A percentile compares a stretch with the other conserved stretches of the same genome.
Evolutionary conservation across 2,329 filamentous ascomycete genomes (phyloP).

Genomic region (Colletotrichum echinochloae): DNA sequence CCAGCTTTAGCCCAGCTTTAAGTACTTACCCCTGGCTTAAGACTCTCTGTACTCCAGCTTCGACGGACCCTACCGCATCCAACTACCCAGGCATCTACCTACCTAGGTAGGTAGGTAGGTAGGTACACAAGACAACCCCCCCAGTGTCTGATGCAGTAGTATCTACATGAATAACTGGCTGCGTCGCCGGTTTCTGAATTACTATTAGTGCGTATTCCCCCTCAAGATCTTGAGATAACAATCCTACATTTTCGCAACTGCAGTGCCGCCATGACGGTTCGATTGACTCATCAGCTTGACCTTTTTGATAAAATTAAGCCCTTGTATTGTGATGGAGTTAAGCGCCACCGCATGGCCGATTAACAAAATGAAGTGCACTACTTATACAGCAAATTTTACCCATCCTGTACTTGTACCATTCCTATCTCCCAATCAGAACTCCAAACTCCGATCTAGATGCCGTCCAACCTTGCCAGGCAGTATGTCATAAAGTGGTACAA

Average conservation of each 20-base stretch:
- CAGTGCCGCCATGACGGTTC: neutral
- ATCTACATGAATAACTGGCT: neutral
- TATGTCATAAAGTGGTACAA: slow-evolving; percentile 14
- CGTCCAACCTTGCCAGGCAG: neutral
- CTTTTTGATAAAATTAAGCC: neutral
- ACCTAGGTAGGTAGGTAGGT: too few relatives aligned
- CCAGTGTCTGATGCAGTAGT: neutral
- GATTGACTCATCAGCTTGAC: neutral
- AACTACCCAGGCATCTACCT: too few relatives aligned
- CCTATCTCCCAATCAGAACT: slow-evolving; percentile 12
- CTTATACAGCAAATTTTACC: neutral
- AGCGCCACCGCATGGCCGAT: neutral
- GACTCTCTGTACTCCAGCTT: neutral
- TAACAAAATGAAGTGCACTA: slow-evolving; percentile 1
- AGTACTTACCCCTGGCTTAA: slow-evolving; percentile 1
- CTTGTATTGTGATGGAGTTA: neutral
- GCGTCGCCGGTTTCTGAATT: neutral
- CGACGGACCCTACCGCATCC: neutral
- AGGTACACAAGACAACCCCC: too few relatives aligned
- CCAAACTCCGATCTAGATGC: slow-evolving; percentile 33
- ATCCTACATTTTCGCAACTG: neutral
- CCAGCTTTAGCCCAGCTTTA: slow-evolving; percentile 1
- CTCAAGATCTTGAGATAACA: too few relatives aligned
- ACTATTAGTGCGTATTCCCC: neutral
- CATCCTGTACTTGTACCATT: neutral